These are phyloP conservation scores for Calocera viscosa DNA, from an alignment of 768 basidiomycete genomes.

Conservation along the genomic window DNA sequence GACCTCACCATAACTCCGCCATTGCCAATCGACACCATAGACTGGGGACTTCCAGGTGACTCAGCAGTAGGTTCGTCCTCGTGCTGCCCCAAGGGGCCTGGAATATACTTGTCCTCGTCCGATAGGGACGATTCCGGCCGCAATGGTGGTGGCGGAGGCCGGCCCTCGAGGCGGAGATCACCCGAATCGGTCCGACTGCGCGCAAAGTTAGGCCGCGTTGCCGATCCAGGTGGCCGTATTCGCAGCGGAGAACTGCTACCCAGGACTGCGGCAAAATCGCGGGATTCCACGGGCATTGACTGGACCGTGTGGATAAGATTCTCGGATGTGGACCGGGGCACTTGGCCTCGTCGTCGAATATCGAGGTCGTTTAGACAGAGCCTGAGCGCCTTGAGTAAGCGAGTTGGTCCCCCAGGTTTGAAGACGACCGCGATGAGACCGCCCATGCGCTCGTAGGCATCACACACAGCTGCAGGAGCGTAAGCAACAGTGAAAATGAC, in stretches of 20 bases:
- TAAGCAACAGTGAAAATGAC: not conserved
- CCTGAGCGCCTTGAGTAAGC: slow-evolving; percentile 53
- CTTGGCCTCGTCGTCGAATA: slow-evolving; percentile 25
- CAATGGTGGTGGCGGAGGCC: not conserved
- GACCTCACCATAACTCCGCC: slow-evolving; percentile 51
- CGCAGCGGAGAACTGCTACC: not conserved
- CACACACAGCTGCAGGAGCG: slow-evolving; percentile 39
- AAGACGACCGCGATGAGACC: slow-evolving; percentile 80
- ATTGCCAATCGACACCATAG: slow-evolving; percentile 26
- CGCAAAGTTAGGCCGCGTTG: not conserved
- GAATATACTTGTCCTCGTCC: slow-evolving; percentile 9
- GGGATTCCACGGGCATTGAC: not conserved
- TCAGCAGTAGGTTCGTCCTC: slow-evolving; percentile 10
- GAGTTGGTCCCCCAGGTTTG: slow-evolving; percentile 79
- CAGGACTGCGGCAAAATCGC: not conserved
- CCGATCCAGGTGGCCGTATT: not conserved
- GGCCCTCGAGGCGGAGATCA: not conserved
- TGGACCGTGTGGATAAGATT: slow-evolving; percentile 7
- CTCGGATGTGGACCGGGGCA: slow-evolving; percentile 6
- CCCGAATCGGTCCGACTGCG: not conserved
- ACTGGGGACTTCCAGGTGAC: slow-evolving; percentile 25
- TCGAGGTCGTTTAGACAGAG: slow-evolving; percentile 46
- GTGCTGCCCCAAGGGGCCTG: not conserved
- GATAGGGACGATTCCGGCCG: not conserved
- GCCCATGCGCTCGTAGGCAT: slow-evolving; percentile 63